Evolutionary conservation across 371 early-diverging fungal species (phyloP), one percentile per base, ranked within the genome.

Genomic region (Apophysomyces elegans): DNA sequence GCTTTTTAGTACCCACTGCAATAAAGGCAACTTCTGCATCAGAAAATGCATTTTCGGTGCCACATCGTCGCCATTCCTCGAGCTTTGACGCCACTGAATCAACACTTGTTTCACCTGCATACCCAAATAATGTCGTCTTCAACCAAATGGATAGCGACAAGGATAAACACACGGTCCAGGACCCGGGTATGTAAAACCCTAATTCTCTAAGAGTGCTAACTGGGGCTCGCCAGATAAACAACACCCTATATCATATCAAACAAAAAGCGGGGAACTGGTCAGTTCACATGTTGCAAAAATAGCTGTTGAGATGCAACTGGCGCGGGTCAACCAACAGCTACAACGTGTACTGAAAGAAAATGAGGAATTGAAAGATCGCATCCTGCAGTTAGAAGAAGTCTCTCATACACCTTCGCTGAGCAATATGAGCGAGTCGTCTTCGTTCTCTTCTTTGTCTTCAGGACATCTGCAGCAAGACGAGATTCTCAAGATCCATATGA

Each of bases 401-500:
- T 50, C 54, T 6, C 16, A 50, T 0, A 21, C 21, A 26, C 54
- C 54, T 21, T 26, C 54, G 11, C 54, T 50, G 16, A 18, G 21
- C 11, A 18, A 9, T 50, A 50, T 50, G 54, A 50, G 54, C 54
- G 54, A 50, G 21, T 50, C 54, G 11, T 50, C 54, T 7, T 50
- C 54, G 21, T 50, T n/a, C 16, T 50, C 54, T 18, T 50, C 54
- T 4, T 9, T 50, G 5, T 50, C 54, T 9, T 50, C 54, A 11
- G 21, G 21, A 9, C 54, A 50, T 50, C 54, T 21, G 21, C 54
- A 63, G 58, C 66, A 68, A 61, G 74, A 79, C 14, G 70, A 76
- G 35, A n/a, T 74, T 1, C 61, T 75, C 46, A 62, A 58, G 18
- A 65, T 72, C 56, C 76, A 77, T 45, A 71, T 76, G 18, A 69